Evolutionary conservation across 2,329 filamentous ascomycete genomes (phyloP).

Genomic region (Fusarium buharicum): DNA sequence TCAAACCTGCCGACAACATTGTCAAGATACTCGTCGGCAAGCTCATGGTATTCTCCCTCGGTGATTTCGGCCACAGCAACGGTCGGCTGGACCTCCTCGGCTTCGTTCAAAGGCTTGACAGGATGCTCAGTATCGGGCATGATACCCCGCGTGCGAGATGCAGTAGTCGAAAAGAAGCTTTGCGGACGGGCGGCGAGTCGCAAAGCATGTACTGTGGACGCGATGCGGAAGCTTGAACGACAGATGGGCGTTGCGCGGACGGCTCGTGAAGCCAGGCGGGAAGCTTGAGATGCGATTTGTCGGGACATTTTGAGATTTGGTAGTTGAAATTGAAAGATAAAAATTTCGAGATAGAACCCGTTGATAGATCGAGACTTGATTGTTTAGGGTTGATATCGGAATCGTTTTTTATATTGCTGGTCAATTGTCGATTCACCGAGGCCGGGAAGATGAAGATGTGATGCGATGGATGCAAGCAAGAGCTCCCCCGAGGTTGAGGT

Average conservation of each 20-base stretch:
- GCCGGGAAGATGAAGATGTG: slow-evolving; percentile 9
- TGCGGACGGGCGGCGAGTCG: slow-evolving; percentile 24
- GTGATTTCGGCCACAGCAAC: slow-evolving; percentile 71
- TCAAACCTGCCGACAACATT: slow-evolving; percentile 70
- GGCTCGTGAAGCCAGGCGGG: slow-evolving; percentile 51
- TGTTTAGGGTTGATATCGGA: not conserved
- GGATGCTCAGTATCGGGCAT: slow-evolving; percentile 69
- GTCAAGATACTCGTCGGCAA: slow-evolving; percentile 80
- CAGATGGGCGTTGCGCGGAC: slow-evolving; percentile 43
- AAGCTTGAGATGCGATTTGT: slow-evolving; percentile 51
- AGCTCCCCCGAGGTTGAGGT: slow-evolving; percentile 30
- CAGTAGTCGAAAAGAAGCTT: slow-evolving; percentile 48
- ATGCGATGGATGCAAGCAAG: slow-evolving; percentile 17
- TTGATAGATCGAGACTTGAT: not conserved
- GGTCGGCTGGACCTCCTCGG: slow-evolving; percentile 48
- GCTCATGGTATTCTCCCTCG: slow-evolving; percentile 77
- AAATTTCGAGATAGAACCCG: not conserved
- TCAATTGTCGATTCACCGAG: slow-evolving; percentile 21
- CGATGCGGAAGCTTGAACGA: slow-evolving; percentile 39
- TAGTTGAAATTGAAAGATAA: not conserved
- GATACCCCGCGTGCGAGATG: slow-evolving; percentile 59
- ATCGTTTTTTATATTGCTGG: slow-evolving; percentile 7
- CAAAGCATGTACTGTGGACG: slow-evolving; percentile 15
- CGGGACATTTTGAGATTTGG: slow-evolving; percentile 47
- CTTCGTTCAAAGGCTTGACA: slow-evolving; percentile 54